These are phyloP conservation scores for Annulohypoxylon stygium DNA, from an alignment of 495 filamentous ascomycete species.

Conservation along the genomic window DNA sequence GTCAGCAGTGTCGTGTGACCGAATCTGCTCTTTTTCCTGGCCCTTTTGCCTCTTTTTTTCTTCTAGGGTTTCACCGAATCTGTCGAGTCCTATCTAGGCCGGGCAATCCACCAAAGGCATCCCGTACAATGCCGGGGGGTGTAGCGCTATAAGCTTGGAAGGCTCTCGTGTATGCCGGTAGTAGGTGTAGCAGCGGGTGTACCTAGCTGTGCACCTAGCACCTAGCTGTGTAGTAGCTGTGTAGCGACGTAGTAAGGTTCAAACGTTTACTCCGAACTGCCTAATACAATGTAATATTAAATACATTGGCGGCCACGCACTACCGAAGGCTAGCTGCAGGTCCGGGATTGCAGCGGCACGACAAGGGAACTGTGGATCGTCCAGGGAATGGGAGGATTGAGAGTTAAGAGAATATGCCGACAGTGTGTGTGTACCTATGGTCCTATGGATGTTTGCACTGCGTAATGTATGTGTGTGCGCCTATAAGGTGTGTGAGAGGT, in stretches of 20 bases:
- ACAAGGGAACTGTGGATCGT: slow-evolving; percentile 12
- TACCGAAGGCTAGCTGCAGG: slow-evolving; percentile 44
- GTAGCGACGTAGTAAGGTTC: slow-evolving; percentile 21
- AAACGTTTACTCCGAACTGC: slow-evolving; percentile 4
- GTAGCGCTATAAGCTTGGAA: slow-evolving; percentile 15
- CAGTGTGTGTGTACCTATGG: background rate
- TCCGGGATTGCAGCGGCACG: slow-evolving; percentile 28
- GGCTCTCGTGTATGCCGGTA: slow-evolving; percentile 39
- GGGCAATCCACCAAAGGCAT: slow-evolving; percentile 4
- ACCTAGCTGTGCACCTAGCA: background rate
- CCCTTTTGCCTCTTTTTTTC: slow-evolving; percentile 15
- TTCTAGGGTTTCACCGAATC: slow-evolving; percentile 34
- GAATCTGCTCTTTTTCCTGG: slow-evolving; percentile 8
- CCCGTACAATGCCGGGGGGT: slow-evolving; percentile 13
- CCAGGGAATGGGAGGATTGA: background rate
- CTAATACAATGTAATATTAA: slow-evolving; percentile 16
- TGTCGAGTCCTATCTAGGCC: slow-evolving; percentile 9
- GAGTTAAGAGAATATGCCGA: background rate
- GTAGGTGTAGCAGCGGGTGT: slow-evolving; percentile 21
- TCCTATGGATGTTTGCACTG: too few species aligned
- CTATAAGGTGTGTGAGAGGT: background rate
- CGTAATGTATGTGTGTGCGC: too few species aligned
- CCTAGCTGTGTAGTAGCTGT: background rate
- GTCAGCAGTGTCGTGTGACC: slow-evolving; percentile 45
- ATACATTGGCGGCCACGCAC: slow-evolving; percentile 21